phyloP scores from a whole-genome alignment of 305 asterid species.

The Solanum hybrid region DNA sequence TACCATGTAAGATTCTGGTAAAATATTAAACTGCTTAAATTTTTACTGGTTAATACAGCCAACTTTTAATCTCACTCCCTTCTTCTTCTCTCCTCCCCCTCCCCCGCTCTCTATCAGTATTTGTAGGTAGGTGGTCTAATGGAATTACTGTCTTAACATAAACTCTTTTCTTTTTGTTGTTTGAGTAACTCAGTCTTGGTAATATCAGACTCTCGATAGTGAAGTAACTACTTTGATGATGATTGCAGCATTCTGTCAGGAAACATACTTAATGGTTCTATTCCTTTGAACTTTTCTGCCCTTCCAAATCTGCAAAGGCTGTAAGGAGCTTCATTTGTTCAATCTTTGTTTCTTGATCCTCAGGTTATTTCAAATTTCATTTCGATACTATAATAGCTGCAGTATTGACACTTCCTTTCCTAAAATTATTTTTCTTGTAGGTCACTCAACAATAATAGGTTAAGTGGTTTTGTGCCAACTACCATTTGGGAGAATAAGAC shows the following conservation, averaged over 20 bases:
- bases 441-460: background rate
- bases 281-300: background rate
- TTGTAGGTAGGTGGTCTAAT: background rate
- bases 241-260: background rate
- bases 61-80: background rate
- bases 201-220: background rate
- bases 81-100: background rate
- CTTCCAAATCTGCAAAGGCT: background rate
- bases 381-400: background rate
- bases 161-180: background rate
- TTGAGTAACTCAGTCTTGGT: background rate
- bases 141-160: background rate
- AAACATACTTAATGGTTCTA: background rate
- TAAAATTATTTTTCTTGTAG: background rate
- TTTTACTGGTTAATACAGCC: background rate
- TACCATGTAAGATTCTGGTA: background rate
- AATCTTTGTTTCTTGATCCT: background rate
- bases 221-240: background rate
- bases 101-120: background rate
- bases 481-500: background rate
- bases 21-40: background rate
- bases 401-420: background rate
- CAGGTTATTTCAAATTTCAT: background rate
- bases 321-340: background rate
- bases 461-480: background rate